These are phyloP conservation scores for Cercospora sp. DNA, from an alignment of 2,329 filamentous ascomycete species.

Conservation along the genomic window DNA sequence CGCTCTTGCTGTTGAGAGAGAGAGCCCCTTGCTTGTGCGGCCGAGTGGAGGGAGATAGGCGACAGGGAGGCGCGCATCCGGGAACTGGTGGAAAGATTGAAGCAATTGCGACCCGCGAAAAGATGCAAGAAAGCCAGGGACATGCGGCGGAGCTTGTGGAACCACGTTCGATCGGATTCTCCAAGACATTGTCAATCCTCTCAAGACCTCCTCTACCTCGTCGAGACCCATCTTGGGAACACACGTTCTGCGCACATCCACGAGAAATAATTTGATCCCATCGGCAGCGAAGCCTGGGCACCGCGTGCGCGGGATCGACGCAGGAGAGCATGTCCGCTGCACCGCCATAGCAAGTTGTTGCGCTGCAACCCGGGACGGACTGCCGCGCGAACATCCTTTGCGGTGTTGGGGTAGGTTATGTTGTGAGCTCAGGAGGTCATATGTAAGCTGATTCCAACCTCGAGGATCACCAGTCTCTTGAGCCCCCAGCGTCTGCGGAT, in stretches of 20 bases:
- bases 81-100: too few relatives aligned
- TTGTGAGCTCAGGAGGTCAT: background rate
- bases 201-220: background rate
- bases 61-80: too few relatives aligned
- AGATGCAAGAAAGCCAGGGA: too few relatives aligned
- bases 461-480: background rate
- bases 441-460: background rate
- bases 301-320: too few relatives aligned
- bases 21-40: too few relatives aligned
- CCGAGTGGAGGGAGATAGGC: too few relatives aligned
- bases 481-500: background rate
- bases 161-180: background rate
- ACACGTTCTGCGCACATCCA: too few relatives aligned
- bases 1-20: too few relatives aligned
- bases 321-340: background rate
- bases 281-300: background rate
- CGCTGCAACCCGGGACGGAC: background rate
- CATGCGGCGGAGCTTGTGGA: too few relatives aligned
- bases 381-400: background rate
- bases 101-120: too few relatives aligned
- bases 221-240: background rate
- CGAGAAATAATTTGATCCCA: background rate
- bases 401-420: background rate
- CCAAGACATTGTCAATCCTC: background rate
- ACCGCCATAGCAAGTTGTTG: background rate